Evolutionary conservation across 805 yeast species (phyloP), one percentile per base, ranked within the genome.

Genomic region (Pichia exigua): DNA sequence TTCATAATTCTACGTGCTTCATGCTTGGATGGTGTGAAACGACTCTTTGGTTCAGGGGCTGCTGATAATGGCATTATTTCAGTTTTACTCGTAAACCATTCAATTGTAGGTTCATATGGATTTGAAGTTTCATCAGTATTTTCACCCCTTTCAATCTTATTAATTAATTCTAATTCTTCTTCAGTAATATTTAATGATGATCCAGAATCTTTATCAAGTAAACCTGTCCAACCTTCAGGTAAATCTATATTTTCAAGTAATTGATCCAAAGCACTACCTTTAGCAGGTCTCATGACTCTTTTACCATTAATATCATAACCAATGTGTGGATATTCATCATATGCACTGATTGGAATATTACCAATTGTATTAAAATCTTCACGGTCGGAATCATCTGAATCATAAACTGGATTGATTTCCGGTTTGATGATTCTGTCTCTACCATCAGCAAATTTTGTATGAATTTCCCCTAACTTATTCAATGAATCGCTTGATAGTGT

Each of bases 161-260:
- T 76, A 63, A 94, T 87, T 57, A 94, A 77, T 59, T 91, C 96
- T 62, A 91, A 75, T 69, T 94, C 99, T 64, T 92, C 97, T 49
- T 78, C 77, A 9, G 89, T 81, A 57, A 94, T 74, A 59, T 94
- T 90, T 72, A 94, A 77, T 49, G 87, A 76, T 11, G 82, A 68
- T 55, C 99, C 99, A 8, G 98, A 89, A 62, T 83, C 78, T 62
- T 87, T 85, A 68, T 94, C 98, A 55, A 92, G 72, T 55, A 94
- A 75, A 45, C 99, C 99, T 17, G 99, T 94, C 98, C 98, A 94
- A 26, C 99, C 99, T 69, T 88, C 95, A 15, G 99, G 99, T 57
- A 94, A 74, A 55, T 94, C 99, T 54, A 94, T 94, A 30, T 83
- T 75, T 63, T 92, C 99, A 57, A 94, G 73, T 56, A 94, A 76